Percentiles rank a stretch among this genome's conserved stretches.
Evolutionary conservation across 2,329 filamentous ascomycete species (phyloP).

Genomic region (Lomentospora prolificans): DNA sequence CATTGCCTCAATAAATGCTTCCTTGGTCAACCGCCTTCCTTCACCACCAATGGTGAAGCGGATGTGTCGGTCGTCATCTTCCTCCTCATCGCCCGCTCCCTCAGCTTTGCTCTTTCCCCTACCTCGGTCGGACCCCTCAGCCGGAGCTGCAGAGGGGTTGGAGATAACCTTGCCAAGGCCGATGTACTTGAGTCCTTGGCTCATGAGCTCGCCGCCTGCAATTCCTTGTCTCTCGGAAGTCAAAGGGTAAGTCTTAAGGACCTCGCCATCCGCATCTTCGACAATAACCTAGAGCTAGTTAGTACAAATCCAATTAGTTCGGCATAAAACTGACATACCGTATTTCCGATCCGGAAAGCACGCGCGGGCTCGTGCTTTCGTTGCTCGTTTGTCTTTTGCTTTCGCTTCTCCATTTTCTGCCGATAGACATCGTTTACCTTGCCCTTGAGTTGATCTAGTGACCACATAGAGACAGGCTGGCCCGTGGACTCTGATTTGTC

Average conservation of each 20-base stretch:
- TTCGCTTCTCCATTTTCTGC: slow-evolving; percentile 53
- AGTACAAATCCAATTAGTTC: slow-evolving; percentile 12
- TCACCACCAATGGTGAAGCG: slow-evolving; percentile 67
- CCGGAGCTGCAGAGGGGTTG: slow-evolving; percentile 4
- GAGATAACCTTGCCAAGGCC: slow-evolving; percentile 31
- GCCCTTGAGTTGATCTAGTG: slow-evolving; percentile 34
- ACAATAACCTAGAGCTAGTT: slow-evolving; percentile 58
- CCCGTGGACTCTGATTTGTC: slow-evolving; percentile 15
- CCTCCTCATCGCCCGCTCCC: slow-evolving; percentile 28
- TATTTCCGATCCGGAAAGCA: slow-evolving; percentile 79
- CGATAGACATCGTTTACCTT: slow-evolving; percentile 42
- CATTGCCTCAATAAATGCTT: slow-evolving; percentile 68
- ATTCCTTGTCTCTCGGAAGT: slow-evolving; percentile 42
- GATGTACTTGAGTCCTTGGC: slow-evolving; percentile 42
- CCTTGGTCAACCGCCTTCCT: slow-evolving; percentile 68
- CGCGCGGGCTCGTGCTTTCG: slow-evolving; percentile 62
- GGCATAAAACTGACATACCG: slow-evolving; percentile 32
- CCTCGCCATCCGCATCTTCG: slow-evolving; percentile 77
- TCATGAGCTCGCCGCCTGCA: slow-evolving; percentile 24
- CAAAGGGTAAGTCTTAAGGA: slow-evolving; percentile 75
- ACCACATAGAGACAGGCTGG: slow-evolving; percentile 17
- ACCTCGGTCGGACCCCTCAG: slow-evolving; percentile 14
- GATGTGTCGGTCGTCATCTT: slow-evolving; percentile 59
- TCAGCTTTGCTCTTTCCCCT: slow-evolving; percentile 18
- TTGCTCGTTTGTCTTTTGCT: slow-evolving; percentile 44